Base-by-base conservation (phyloP, 2,329 filamentous ascomycete genomes). In the Calonectria montana region DNA sequence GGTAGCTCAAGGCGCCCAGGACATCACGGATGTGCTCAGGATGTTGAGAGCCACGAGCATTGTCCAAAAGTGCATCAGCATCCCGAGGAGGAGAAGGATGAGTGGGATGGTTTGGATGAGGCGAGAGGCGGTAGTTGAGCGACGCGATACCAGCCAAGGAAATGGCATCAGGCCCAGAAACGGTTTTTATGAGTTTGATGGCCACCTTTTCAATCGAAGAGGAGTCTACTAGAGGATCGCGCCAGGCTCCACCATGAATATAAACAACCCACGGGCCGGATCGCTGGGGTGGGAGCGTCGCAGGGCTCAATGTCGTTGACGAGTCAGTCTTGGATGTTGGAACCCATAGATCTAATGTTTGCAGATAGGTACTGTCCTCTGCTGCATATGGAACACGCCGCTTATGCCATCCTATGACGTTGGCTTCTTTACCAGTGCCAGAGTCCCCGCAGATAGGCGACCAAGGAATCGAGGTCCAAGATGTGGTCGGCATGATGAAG, bases 111-210 rank as follows among this genome's bases (percentile, higher is more conserved):
- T 82, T 82, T 1, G 88, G 86, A 50, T 84, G 75, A 2, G 86
- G 83, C 0, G 87, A 88, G 67, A 91, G 87, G 15, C 88, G 86
- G 82, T 91, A 91, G 76, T 89, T 87, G 55, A 91, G 79, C 12
- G 85, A 87, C 10, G 87, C 76, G 31, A 75, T 63, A 27, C 68
- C 68, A 8, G 53, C 61, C 21, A 74, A 45, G 12, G 55, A 29
- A 27, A 57, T 16, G 18, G 25, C 9, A 9, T 55, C 27, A 21
- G 43, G 27, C 15, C 68, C 63, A 10, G 35, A 23, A 5, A 18
- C 25, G 2, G 35, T 37, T 9, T 27, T 27, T 7, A 61, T 4
- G 4, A 61, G 35, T 6, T 41, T 41, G 0, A 25, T 29, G 21
- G 57, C 57, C 8, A 29, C 37, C 1, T 43, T 61, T 8, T 68